Base-by-base conservation (phyloP, 768 basidiomycete genomes). In the Lactarius hatsudake region DNA sequence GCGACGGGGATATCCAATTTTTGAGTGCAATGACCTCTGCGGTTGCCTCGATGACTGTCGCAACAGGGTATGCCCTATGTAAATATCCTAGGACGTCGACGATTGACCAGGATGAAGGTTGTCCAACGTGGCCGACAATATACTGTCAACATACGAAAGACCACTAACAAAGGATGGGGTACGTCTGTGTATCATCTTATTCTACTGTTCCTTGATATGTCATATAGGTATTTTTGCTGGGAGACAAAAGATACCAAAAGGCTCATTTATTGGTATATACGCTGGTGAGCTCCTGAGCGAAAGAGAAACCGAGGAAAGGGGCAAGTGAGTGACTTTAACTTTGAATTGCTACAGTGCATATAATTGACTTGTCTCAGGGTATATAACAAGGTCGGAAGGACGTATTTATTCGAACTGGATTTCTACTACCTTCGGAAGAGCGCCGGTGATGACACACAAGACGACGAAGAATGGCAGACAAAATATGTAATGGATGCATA, bases 121-220 rank as follows among this genome's bases (percentile, higher is more conserved):
- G 89, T 93, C 15, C 94, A 95, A 72, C 83, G 86, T 65, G 95
- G 94, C 1, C 80, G 94, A 42, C 86, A 84, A 71, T 80, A 81
- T 63, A 76, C 79, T 0, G 80, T 95, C 15, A 80, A 81, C 38
- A 86, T 97, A 42, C 80, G 81, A 59, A 89, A 90, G 74, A 96
- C 94, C 0, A 69, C 74, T 48, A 74, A 84, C 53, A 96, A 94
- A 75, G 94, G 94, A 51, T 96, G 94, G 94, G 94, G 94, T 90
- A 71, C 61, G 82, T 76, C 20, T 38, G 40, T 40, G 17, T 17
- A 20, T 54, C 34, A 43, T 42, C 1, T 58, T 53, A 45, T 17
- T 40, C 34, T 45, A 23, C 17, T 9, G 13, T 43, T 64, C 64
- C 42, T 54, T 64, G 15, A 63, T 67, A 67, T 40, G 55, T 65